Evolutionary conservation across 495 filamentous ascomycete species (phyloP).

Genomic region (Choiromyces venosus): DNA sequence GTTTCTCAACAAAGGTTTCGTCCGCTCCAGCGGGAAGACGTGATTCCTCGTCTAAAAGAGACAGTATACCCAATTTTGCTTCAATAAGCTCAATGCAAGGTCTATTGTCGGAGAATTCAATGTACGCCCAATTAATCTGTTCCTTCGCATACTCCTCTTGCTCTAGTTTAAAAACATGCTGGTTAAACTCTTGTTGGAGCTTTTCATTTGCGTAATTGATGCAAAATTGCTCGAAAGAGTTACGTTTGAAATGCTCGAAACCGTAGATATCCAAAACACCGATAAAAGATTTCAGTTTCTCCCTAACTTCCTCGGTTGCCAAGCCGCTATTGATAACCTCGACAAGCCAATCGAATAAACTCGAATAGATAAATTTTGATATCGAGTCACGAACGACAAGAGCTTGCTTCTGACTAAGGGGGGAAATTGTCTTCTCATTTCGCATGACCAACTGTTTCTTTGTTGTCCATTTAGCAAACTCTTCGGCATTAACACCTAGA

Average conservation of each 20-base stretch:
- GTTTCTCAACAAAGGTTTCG: conserved; percentile 94
- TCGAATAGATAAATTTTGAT: conserved; percentile 97
- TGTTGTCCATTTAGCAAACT: conserved; percentile 98
- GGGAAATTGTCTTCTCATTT: conserved; percentile 96
- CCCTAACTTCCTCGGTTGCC: conserved; percentile 80
- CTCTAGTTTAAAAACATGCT: conserved; percentile 99
- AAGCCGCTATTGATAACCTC: conserved; percentile 88
- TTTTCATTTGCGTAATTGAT: conserved; percentile 99
- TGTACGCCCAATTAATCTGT: conserved; percentile 98
- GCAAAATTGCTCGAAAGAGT: conserved; percentile 99
- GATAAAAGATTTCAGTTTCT: conserved; percentile 84
- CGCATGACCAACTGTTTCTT: conserved; percentile 98
- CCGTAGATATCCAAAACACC: conserved; percentile 99
- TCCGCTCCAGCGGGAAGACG: conserved; percentile 94
- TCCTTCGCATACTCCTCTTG: conserved; percentile 97
- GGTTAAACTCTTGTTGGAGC: conserved; percentile 98
- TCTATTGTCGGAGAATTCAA: conserved; percentile 99
- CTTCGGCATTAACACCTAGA: conserved; percentile 75
- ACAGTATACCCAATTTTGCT: conserved; percentile 87
- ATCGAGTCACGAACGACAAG: conserved; percentile 95
- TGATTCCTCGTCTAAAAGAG: conserved; percentile 93
- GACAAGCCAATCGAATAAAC: conserved; percentile 97
- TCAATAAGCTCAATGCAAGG: conserved; percentile 99
- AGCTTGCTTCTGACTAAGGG: conserved; percentile 88
- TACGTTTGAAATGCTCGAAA: conserved; percentile 99